Evolutionary conservation across 345 rosid species (phyloP), one percentile per base, ranked within the genome.

Genomic region (Corymbia maculata): DNA sequence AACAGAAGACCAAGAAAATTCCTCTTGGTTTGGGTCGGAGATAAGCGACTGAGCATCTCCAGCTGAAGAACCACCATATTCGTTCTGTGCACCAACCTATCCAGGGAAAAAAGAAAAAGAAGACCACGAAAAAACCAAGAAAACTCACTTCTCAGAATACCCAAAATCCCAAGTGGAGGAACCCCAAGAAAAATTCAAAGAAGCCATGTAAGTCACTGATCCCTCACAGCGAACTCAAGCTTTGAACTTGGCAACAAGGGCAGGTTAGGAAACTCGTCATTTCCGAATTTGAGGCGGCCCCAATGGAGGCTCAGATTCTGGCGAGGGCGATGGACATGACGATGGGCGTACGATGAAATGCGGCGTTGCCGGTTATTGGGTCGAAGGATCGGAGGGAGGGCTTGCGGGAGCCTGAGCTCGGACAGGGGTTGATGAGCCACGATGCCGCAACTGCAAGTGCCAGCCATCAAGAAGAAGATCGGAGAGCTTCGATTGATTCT

Each of bases 1-100:
- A 79, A 97, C 98, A 85, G 99, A 97, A 87, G 95, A 70, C 99
- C 98, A 97, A 82, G 96, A 90, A 94, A 97, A 97, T 6, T 89
- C 88, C 89, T 97, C 99, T 86, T 93, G 93, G 88, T 86, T 55
- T 11, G 89, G 89, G 80, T 93, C 96, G 66, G 95, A 90, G 66
- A 84, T 68, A 87, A 89, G 57, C 88, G 96, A 89, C 88, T 90
- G 94, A 30, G 92, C 90, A 75, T 91, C 98, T 87, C 93, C 93
- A 64, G 94, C 95, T 70, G 93, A 94, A 85, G 96, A 80, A 89
- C 94, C 87, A 89, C 94, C 87, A 86, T 91, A 92, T 59, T 89
- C 96, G 47, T 92, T 91, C 90, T 87, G 90, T 86, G 89, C 94
- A 88, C 91, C 88, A 85, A 92, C 93, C 99, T 96, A n/a, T 21